Base-by-base conservation (phyloP, 1,284 basidiomycete genomes). In the Moesziomyces parantarcticus region DNA sequence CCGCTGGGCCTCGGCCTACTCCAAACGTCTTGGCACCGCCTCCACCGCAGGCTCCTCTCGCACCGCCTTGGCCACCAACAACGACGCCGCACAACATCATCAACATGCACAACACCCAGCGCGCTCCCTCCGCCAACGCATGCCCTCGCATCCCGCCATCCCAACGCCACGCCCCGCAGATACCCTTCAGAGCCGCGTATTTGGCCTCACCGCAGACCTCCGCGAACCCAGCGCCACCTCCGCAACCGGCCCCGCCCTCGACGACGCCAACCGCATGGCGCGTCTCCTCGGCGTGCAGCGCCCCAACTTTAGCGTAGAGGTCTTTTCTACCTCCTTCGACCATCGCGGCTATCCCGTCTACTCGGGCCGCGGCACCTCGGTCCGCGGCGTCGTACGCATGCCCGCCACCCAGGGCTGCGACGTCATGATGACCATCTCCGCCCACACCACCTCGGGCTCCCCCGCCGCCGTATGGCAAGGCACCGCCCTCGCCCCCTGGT, bases 401-500 rank as follows among this genome's bases (percentile, higher is more conserved):
- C 51, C 57, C 5, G 67, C 75, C 20, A 45, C 61, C 14, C 61
- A 65, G 26, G 64, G 66, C 21, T 77, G 73, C 54, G 72, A 80
- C 26, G 72, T 80, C 32, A 56, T 69, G 49, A 75, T 80, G 68
- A 74, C 69, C 76, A 73, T 78, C 44, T 75, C 74, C 7, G 78
- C 78, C 9, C 68, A 78, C 43, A 80, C 78, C 26, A 76, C 78
- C 11, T 52, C 71, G 1, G 79, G 79, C 16, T 66, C 79, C 4
- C 70, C 75, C n/a, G 79, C 79, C 29, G 75, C 76, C 21, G 68
- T 76, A 1, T 80, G 79, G 79, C 63, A 80, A 57, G 77, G 76
- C 26, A 58, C 72, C 44, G 70, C 77, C 14, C 46, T 80, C 20
- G 69, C 77, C 11, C 79, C 79, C 5, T 65, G 52, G 39, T 67